These are phyloP conservation scores for Tuber aestivum DNA, from an alignment of 495 filamentous ascomycete species.

Conservation along the genomic window DNA sequence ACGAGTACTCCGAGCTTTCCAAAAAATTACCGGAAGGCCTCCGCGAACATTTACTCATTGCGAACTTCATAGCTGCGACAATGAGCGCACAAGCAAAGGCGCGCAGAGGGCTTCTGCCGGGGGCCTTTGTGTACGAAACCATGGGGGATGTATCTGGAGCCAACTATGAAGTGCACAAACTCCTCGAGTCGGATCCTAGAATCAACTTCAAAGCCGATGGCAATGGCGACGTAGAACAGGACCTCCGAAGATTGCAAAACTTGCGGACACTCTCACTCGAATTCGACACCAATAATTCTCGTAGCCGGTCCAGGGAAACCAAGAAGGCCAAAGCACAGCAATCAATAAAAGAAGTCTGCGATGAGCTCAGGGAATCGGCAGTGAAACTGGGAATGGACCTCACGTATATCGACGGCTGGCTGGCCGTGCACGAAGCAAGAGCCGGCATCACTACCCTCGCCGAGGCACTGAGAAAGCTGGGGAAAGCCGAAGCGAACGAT, in stretches of 20 bases:
- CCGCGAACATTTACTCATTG: background rate
- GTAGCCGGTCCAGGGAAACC: background rate
- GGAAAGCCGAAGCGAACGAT: background rate
- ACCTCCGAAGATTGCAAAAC: background rate
- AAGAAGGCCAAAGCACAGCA: background rate
- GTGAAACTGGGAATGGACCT: background rate
- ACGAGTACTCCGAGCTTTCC: background rate
- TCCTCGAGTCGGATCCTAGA: background rate
- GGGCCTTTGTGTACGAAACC: background rate
- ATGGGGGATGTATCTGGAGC: background rate
- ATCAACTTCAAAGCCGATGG: background rate
- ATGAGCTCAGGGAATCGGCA: background rate
- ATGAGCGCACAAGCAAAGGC: background rate
- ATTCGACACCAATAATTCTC: background rate
- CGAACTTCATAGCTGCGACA: background rate
- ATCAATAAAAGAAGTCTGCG: background rate
- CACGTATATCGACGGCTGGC: background rate
- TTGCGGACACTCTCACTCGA: background rate
- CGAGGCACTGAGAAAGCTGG: background rate
- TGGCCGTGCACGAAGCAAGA: background rate
- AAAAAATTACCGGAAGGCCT: background rate
- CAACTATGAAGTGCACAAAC: background rate
- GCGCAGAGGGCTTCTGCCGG: background rate
- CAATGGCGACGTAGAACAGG: background rate
- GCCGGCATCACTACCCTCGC: background rate